Percentiles rank a stretch among this genome's conserved stretches.
Evolutionary conservation across 345 rosid species (phyloP).

Genomic region (Brassica cretica): DNA sequence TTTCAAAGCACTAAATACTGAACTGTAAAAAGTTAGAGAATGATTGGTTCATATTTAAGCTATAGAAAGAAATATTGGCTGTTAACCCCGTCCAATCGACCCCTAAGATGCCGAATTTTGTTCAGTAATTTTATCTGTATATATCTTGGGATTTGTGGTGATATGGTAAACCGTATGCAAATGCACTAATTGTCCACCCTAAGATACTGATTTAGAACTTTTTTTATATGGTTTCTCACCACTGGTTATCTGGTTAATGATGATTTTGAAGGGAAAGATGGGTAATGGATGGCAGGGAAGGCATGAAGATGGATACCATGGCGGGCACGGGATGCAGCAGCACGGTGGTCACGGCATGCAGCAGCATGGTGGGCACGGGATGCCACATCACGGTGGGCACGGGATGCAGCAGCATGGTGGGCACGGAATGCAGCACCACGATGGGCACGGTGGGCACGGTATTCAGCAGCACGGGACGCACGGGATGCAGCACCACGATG

Average conservation of each 20-base stretch:
- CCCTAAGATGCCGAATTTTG: neutral
- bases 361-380: neutral
- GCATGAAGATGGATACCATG: slow-evolving; percentile 11
- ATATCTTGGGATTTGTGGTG: neutral
- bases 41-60: neutral
- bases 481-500: neutral
- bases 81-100: neutral
- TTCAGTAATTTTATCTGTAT: neutral
- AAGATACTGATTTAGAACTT: neutral
- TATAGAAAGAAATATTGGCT: neutral
- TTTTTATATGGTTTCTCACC: neutral
- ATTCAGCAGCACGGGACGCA: neutral
- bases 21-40: neutral
- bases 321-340: slow-evolving; percentile 3
- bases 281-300: slow-evolving; percentile 29
- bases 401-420: neutral
- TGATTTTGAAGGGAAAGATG: slow-evolving; percentile 16
- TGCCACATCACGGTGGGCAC: neutral
- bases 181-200: neutral
- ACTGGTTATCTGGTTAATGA: neutral
- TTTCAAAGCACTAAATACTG: no score
- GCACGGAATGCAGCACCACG: neutral
- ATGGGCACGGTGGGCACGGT: neutral
- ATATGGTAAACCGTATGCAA: neutral
- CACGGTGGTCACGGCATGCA: neutral